Base-by-base conservation (phyloP, 352 stramenopile genomes). In the Peronospora tabacina region DNA sequence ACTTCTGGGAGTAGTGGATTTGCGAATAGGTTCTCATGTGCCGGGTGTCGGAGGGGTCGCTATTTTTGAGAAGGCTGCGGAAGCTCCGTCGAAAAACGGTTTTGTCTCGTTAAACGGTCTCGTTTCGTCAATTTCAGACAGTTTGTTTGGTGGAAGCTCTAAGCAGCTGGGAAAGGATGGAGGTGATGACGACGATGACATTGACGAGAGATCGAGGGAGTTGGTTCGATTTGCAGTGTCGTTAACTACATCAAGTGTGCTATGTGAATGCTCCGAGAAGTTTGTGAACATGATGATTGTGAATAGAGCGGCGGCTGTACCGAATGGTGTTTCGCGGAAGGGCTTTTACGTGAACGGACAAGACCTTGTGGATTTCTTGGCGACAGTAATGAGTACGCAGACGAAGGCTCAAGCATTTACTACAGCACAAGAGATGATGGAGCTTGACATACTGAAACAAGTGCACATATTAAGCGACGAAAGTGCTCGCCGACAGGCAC, bases 41-140 rank as follows among this genome's bases (percentile, higher is more conserved):
- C 73, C 82, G 4, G 81, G 81, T 24, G 70, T 75, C n/a, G 76
- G 77, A 28, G 76, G 75, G 11, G 77, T 92, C 28, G 80, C 82
- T 7, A 90, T 92, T 60, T 88, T 90, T 50, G 79, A 92, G 49
- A 92, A 90, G 44, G 61, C 70, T 16, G 67, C 45, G 1, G 82
- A 90, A 50, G 44, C 62, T 56, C 49, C 63, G 29, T 60, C 65
- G 32, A 72, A 72, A 49, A 69, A 63, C 15, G 73, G 78, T 0
- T 90, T 92, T 43, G 83, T 90, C 43, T 88, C 77, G 8, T 65
- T 88, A 30, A 92, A 92, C 46, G 73, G 79, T 8, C 66, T 90
- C 15, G 79, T 92, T 2, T 88, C 79, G 9, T 82, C 76, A n/a
- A 89, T 88, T 32, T 87, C 73, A 7, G 77, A 72, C 0, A 85